Evolutionary conservation across 495 filamentous ascomycete genomes (phyloP).

Genomic region (Xylaria venustula): DNA sequence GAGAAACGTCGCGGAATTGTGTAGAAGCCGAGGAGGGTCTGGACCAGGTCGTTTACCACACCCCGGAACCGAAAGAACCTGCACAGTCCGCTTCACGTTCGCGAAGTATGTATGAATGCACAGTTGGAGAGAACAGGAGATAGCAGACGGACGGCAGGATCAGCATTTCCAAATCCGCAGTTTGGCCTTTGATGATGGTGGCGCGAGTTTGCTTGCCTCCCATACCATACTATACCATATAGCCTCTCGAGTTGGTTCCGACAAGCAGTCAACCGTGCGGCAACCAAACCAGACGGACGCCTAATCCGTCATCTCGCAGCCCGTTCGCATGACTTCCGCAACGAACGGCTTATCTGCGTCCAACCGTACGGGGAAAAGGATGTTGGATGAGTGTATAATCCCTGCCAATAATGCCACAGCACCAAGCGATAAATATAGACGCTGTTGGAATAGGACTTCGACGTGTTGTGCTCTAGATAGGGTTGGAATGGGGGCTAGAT

Average conservation of each 20-base stretch:
- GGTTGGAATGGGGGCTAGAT: too few relatives aligned
- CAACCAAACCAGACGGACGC: conserved; percentile 39
- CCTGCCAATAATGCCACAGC: conserved; percentile 22
- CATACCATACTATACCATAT: conserved; percentile 35
- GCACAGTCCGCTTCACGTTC: conserved; percentile 26
- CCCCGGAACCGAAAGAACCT: conserved; percentile 34
- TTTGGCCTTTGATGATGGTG: too few relatives aligned
- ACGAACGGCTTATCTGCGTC: conserved; percentile 29
- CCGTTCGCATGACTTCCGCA: conserved; percentile 32
- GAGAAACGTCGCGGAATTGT: conserved; percentile 32
- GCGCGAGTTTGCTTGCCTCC: conserved; percentile 30
- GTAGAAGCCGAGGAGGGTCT: conserved; percentile 39
- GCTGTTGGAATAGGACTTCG: too few relatives aligned
- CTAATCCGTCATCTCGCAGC: conserved; percentile 44
- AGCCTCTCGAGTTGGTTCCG: conserved; percentile 42
- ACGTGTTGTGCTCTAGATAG: too few relatives aligned
- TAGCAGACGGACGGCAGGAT: too few relatives aligned
- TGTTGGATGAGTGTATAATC: conserved; percentile 37
- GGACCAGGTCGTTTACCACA: conserved; percentile 27
- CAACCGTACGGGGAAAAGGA: conserved; percentile 37
- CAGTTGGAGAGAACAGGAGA: background rate
- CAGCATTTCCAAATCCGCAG: background rate
- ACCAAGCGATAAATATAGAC: too few relatives aligned
- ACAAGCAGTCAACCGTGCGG: conserved; percentile 32
- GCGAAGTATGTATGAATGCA: background rate